These are phyloP conservation scores for Paramecium bursaria DNA, from an alignment of 73 alveolate genomes.

Conservation along the genomic window DNA sequence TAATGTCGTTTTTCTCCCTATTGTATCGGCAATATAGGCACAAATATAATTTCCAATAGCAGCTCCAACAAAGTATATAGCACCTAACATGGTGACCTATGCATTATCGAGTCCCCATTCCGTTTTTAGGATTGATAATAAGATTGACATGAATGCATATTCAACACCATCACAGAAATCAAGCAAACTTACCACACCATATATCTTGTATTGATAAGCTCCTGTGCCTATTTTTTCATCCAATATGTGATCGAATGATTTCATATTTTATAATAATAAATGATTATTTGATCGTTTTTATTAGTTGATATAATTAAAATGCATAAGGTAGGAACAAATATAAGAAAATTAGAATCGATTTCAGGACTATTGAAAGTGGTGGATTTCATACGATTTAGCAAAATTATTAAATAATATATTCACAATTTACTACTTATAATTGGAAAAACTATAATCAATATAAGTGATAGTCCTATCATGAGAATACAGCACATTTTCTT, in stretches of 20 bases:
- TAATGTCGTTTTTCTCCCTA: constrained; percentile 42
- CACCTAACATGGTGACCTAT: not conserved
- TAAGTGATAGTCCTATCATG: constrained; percentile 15
- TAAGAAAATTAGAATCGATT: too few relatives aligned
- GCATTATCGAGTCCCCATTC: not conserved
- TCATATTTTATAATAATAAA: too few relatives aligned
- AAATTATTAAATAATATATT: not conserved
- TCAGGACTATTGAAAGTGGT: too few relatives aligned
- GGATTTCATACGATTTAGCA: too few relatives aligned
- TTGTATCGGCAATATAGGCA: constrained; percentile 19
- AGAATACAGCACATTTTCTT: constrained; percentile 56
- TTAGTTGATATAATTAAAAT: too few relatives aligned
- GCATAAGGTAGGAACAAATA: too few relatives aligned
- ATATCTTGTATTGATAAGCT: not conserved
- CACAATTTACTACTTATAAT: constrained; percentile 22
- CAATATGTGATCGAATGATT: constrained; percentile 9
- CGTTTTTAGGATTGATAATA: not conserved
- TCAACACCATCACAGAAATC: constrained; percentile 56
- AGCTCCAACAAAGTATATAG: not conserved
- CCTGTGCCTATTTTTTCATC: constrained; percentile 34
- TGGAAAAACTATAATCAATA: constrained; percentile 41
- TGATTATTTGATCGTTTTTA: too few relatives aligned
- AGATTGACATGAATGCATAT: not conserved
- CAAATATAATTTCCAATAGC: constrained; percentile 4
- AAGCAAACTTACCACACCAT: constrained; percentile 13